A percentile compares a stretch with the other conserved stretches of the same genome.
Evolutionary conservation across 768 basidiomycete genomes (phyloP).

Genomic region (Amanita pallidorosea): DNA sequence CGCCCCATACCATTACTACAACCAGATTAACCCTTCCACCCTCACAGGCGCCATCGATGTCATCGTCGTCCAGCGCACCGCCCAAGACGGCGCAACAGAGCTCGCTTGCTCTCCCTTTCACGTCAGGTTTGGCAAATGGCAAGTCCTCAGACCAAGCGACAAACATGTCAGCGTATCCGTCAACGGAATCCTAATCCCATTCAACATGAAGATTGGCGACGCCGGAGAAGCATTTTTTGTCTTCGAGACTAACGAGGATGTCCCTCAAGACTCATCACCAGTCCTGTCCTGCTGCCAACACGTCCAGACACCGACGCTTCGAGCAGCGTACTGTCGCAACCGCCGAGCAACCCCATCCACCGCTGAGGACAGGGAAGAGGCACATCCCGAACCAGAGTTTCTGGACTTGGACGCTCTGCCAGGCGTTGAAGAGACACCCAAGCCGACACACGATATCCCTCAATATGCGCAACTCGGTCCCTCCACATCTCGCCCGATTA

Average conservation of each 20-base stretch:
- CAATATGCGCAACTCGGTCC: conserved; percentile 7
- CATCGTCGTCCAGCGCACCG: conserved; percentile 78
- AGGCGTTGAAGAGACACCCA: conserved; percentile 20
- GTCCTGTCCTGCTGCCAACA: conserved; percentile 74
- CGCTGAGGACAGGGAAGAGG: too few species aligned
- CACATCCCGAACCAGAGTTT: conserved; percentile 59
- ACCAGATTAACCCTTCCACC: conserved; percentile 87
- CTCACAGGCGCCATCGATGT: conserved; percentile 98
- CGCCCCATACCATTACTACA: conserved; percentile 86
- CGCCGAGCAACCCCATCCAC: conserved; percentile 6
- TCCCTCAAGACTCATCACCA: conserved; percentile 90
- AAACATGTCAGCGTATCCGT: conserved; percentile 93
- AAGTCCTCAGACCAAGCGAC: conserved; percentile 86
- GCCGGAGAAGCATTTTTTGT: conserved; percentile 99
- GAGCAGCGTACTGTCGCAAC: conserved; percentile 8
- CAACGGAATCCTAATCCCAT: conserved; percentile 80
- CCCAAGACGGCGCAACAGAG: conserved; percentile 50
- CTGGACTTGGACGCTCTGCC: conserved; percentile 65
- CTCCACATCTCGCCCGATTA: neutral
- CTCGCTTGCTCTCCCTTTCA: conserved; percentile 94
- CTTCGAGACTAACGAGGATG: conserved; percentile 91
- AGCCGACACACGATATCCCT: conserved; percentile 18
- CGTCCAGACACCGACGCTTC: conserved; percentile 25
- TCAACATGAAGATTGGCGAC: conserved; percentile 97
- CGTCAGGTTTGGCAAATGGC: conserved; percentile 95